phyloP scores from a whole-genome alignment of 305 asterid species.

The Euphrasia arctica region DNA sequence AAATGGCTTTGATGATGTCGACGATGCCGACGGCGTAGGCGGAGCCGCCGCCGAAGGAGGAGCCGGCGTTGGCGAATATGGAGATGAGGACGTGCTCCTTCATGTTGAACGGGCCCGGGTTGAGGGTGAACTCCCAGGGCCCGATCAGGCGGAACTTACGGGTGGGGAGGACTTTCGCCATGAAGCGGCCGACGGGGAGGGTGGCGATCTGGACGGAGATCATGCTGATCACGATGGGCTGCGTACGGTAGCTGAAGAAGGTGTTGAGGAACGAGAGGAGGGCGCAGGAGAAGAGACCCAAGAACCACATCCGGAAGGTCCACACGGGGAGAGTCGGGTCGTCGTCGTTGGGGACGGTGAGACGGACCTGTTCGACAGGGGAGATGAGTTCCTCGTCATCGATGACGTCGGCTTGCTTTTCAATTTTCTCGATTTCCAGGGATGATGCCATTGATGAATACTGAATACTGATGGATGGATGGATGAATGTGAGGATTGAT shows the following conservation, averaged over 20 bases:
- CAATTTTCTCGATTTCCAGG: background rate
- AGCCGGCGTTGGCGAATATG: constrained; percentile 70
- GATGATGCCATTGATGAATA: background rate
- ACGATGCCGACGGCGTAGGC: constrained; percentile 75
- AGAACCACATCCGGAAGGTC: constrained; percentile 78
- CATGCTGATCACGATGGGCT: constrained; percentile 49
- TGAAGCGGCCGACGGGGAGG: constrained; percentile 65
- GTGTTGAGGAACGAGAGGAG: constrained; percentile 60
- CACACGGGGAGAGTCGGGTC: constrained; percentile 67
- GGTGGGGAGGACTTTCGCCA: constrained; percentile 59
- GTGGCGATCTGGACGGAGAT: constrained; percentile 64
- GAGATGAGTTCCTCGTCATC: constrained; percentile 36
- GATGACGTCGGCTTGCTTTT: background rate
- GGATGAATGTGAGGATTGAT: too few relatives aligned
- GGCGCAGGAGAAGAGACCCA: constrained; percentile 49
- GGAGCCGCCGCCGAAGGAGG: constrained; percentile 49
- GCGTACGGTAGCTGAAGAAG: constrained; percentile 57
- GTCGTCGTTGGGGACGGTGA: constrained; percentile 52
- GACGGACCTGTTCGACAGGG: constrained; percentile 64
- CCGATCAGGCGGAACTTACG: constrained; percentile 51
- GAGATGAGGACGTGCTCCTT: constrained; percentile 80
- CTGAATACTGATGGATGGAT: too few relatives aligned
- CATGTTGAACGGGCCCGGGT: constrained; percentile 83
- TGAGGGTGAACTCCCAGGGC: constrained; percentile 55
- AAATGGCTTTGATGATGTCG: constrained; percentile 59